These are phyloP conservation scores for Limnanthes douglasii DNA, from an alignment of 345 rosid species.

Conservation along the genomic window DNA sequence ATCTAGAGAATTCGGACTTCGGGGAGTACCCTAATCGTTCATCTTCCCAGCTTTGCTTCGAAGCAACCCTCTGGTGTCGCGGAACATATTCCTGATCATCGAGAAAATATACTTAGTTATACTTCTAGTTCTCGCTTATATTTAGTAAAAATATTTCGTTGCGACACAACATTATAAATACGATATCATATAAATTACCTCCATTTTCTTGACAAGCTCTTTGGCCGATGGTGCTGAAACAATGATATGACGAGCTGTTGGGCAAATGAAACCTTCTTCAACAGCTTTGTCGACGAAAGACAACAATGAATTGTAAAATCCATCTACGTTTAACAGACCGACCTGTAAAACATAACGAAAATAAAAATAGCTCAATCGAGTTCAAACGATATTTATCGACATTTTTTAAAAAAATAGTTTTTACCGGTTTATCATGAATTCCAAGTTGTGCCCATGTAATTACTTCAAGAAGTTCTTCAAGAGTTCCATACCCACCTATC, in stretches of 20 bases:
- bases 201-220: slow-evolving; percentile 54
- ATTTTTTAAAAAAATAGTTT: slow-evolving; percentile 3
- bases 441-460: slow-evolving; percentile 88
- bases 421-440: slow-evolving; percentile 76
- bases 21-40: slow-evolving; percentile 30
- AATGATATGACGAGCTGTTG: slow-evolving; percentile 64
- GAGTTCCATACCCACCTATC: slow-evolving; percentile 77
- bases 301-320: slow-evolving; percentile 58
- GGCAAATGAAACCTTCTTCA: slow-evolving; percentile 65
- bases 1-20: slow-evolving; percentile 40
- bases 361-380: too few species aligned
- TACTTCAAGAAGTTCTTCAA: slow-evolving; percentile 74
- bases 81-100: slow-evolving; percentile 53
- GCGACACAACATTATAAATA: background rate
- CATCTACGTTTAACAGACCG: slow-evolving; percentile 69
- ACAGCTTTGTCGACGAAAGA: slow-evolving; percentile 67
- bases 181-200: slow-evolving; percentile 16
- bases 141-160: background rate
- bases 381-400: too few species aligned
- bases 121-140: background rate
- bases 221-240: slow-evolving; percentile 52
- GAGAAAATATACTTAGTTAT: background rate
- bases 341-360: slow-evolving; percentile 24
- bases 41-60: slow-evolving; percentile 67
- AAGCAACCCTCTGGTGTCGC: slow-evolving; percentile 54